Conservation (phyloP, 768 basidiomycete genomes). For the Trametes coccinea region DNA sequence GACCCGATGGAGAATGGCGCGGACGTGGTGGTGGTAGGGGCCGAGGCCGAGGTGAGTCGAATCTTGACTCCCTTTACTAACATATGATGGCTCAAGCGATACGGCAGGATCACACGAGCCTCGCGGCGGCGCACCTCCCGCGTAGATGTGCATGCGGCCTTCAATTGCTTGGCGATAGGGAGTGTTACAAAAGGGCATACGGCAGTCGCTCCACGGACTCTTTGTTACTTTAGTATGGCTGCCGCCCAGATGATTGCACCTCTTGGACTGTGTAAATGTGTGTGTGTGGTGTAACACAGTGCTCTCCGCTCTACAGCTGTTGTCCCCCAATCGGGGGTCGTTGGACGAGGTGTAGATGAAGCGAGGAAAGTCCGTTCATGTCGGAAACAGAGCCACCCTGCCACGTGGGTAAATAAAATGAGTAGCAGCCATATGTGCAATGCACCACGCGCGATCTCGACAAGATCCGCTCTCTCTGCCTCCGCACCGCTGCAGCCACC, state of each 20-base stretch:
- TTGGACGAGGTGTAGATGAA: background rate
- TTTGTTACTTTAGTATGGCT: conserved; percentile 4
- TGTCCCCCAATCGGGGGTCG: too few relatives aligned
- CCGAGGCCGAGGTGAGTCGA: conserved; percentile 32
- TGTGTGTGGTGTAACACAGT: conserved; percentile 3
- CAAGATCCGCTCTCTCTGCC: conserved; percentile 15
- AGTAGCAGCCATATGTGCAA: background rate
- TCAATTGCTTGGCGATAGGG: background rate
- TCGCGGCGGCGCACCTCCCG: conserved; percentile 24
- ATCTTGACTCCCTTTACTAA: background rate
- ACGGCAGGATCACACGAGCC: conserved; percentile 24
- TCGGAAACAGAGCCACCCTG: conserved; percentile 5
- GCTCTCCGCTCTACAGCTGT: background rate
- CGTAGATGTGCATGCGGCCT: background rate
- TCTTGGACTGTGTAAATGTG: background rate
- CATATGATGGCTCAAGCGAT: background rate
- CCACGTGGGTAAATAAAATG: conserved; percentile 8
- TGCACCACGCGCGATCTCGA: conserved; percentile 12
- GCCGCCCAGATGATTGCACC: conserved; percentile 6
- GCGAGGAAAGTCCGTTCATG: conserved; percentile 4
- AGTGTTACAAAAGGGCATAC: conserved; percentile 8
- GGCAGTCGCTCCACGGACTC: conserved; percentile 8
- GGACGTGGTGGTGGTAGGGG: conserved; percentile 34
- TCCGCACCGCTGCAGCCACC: conserved; percentile 5
- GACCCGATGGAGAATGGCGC: conserved; percentile 33